Conservation (phyloP, 768 basidiomycete genomes). For the Mycena kentingensis region DNA sequence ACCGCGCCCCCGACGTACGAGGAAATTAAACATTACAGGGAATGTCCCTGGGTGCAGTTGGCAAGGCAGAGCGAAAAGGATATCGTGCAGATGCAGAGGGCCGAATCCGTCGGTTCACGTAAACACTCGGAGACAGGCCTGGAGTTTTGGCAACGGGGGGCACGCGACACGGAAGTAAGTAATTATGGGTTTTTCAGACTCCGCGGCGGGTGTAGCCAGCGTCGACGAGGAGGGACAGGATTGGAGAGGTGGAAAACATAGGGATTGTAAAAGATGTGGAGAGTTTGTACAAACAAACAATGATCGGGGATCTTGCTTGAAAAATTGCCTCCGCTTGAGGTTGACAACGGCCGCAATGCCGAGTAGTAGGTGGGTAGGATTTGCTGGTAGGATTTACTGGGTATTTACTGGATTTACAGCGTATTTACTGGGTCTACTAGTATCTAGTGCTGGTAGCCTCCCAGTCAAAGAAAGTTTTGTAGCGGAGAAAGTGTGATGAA, state of each 20-base stretch:
- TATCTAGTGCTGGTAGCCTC: too few species aligned
- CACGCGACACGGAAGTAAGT: too few species aligned
- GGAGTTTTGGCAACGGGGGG: too few species aligned
- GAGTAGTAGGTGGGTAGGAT: not conserved
- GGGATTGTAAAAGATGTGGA: too few species aligned
- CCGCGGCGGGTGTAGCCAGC: not conserved
- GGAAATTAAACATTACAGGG: conserved; percentile 21
- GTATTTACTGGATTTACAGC: too few species aligned
- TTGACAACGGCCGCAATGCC: conserved; percentile 2
- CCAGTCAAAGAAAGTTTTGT: not conserved
- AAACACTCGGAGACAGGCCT: not conserved
- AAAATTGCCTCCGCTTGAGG: not conserved
- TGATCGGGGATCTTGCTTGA: not conserved
- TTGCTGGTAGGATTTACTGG: too few species aligned
- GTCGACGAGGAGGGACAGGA: not conserved
- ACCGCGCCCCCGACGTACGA: conserved; percentile 18
- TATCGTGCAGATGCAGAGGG: too few species aligned
- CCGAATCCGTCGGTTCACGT: not conserved
- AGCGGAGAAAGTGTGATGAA: not conserved
- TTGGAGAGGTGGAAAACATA: too few species aligned
- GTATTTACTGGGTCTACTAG: too few species aligned
- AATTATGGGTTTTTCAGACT: not conserved
- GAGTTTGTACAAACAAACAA: not conserved
- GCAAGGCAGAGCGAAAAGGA: conserved; percentile 1
- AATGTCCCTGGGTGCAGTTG: conserved; percentile 11